A percentile compares a stretch with the other conserved stretches of the same genome.
These are phyloP conservation scores for Phytopythium helicoides DNA, from an alignment of 352 stramenopile genomes.

Conservation along the genomic window DNA sequence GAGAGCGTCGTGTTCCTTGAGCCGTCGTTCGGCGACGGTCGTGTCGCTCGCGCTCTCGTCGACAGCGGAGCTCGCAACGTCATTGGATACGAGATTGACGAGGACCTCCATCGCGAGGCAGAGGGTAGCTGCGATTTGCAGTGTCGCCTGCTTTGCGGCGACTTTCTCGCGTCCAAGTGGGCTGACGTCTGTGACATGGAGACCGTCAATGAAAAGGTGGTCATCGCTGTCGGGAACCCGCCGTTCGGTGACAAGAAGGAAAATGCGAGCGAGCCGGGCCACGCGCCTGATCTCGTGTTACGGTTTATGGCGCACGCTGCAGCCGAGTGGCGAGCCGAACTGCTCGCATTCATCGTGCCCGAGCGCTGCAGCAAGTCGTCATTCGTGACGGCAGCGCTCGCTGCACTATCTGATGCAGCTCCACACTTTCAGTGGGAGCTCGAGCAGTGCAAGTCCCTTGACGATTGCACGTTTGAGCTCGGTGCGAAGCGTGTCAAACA, in stretches of 20 bases:
- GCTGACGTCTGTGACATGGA: neutral
- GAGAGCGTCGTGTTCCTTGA: slow-evolving; percentile 53
- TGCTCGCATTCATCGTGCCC: slow-evolving; percentile 73
- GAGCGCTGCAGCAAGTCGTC: slow-evolving; percentile 39
- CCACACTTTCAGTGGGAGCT: slow-evolving; percentile 23
- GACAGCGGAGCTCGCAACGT: slow-evolving; percentile 35
- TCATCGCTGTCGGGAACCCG: slow-evolving; percentile 66
- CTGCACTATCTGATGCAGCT: slow-evolving; percentile 11
- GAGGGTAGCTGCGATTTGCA: neutral
- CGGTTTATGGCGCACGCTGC: slow-evolving; percentile 50
- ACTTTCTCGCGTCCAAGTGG: slow-evolving; percentile 52
- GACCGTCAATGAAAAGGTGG: neutral
- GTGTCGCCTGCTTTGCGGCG: slow-evolving; percentile 10
- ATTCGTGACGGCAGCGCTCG: slow-evolving; percentile 43
- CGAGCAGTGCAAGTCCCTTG: slow-evolving; percentile 25
- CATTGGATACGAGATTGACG: slow-evolving; percentile 63
- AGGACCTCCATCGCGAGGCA: slow-evolving; percentile 12
- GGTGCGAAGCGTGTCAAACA: slow-evolving; percentile 59
- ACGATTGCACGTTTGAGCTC: slow-evolving; percentile 60
- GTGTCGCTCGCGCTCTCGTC: slow-evolving; percentile 45
- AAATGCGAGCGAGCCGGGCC: neutral
- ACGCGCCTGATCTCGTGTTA: slow-evolving; percentile 45
- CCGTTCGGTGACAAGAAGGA: slow-evolving; percentile 50
- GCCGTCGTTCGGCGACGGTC: slow-evolving; percentile 68
- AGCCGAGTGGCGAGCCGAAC: slow-evolving; percentile 38